Base-by-base conservation (phyloP, 352 stramenopile species). In the Pythium myriotylum region DNA sequence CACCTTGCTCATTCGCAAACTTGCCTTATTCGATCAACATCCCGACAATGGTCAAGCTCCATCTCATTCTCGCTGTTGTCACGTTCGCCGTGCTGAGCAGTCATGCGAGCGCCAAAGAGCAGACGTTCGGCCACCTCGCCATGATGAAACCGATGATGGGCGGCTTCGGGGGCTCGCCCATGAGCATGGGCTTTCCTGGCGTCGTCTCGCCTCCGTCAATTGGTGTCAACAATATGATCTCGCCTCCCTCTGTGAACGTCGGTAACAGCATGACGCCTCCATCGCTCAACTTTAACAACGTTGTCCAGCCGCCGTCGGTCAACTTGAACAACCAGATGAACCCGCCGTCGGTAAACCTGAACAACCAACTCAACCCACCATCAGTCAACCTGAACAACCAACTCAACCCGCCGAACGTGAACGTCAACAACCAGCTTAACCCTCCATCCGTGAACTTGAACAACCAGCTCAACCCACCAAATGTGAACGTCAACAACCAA, bases 221-320 rank as follows among this genome's bases (percentile, higher is more conserved):
- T 19, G 45, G 45, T 6, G 43, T 62, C 13, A 62, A 62, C 54
- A 62, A 54, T 45, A 41, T 40, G 26, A n/a, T 50, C 3, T 10
- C 8, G 0, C 24, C 53, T 37, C 41, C 53, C 3, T 60, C 53
- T 2, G 26, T 52, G 1, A 60, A 42, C 24, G 27, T 61, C 10
- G 53, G 46, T 43, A 60, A 60, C 53, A 17, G 33, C 27, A 13
- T 19, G 0, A 20, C 1, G 2, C 35, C 54, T 2, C 54, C 54
- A n/a, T 60, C 53, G 3, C 40, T 60, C 17, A 60, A 52, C 16
- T 24, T 60, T 17, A 53, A 61, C 42, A 61, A 61, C 54, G 23
- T 46, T 4, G 29, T 47, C 4, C 19, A 23, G 1, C 41, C 54
- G 0, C 41, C 54, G 13, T 61, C 54, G 10, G 54, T 47, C 5